These are phyloP conservation scores for Rostrohypoxylon terebratum DNA, from an alignment of 495 filamentous ascomycete species.

Conservation along the genomic window DNA sequence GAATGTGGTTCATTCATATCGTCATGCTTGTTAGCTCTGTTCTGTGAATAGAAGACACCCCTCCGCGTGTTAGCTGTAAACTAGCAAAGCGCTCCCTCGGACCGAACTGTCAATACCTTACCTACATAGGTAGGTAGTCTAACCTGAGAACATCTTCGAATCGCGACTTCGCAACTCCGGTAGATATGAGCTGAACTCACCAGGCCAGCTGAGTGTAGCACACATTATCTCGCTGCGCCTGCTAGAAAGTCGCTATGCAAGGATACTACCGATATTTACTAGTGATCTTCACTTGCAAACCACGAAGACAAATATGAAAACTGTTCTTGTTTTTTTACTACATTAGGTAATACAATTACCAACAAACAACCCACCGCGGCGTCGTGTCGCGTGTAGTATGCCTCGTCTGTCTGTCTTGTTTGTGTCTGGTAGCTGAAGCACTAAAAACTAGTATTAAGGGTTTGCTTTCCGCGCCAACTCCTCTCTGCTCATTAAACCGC, in stretches of 20 bases:
- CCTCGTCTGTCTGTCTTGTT: not conserved
- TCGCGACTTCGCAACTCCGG: not conserved
- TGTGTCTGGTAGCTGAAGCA: not conserved
- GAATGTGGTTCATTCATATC: not conserved
- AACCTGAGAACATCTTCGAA: slow-evolving; percentile 19
- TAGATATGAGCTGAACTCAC: slow-evolving; percentile 3
- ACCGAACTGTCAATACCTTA: slow-evolving; percentile 14
- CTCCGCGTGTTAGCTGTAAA: not conserved
- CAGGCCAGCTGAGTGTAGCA: slow-evolving; percentile 12
- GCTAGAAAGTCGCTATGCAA: not conserved
- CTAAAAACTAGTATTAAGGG: not conserved
- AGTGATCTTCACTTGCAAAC: not conserved
- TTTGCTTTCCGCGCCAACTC: slow-evolving; percentile 13
- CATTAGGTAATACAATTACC: slow-evolving; percentile 34
- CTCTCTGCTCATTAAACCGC: slow-evolving; percentile 33
- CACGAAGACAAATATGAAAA: not conserved
- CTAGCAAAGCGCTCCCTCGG: slow-evolving; percentile 8
- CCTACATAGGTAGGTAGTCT: not conserved
- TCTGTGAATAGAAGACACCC: not conserved
- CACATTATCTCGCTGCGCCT: slow-evolving; percentile 2
- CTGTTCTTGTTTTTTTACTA: slow-evolving; percentile 19
- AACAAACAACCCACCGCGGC: not conserved
- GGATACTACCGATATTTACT: not conserved
- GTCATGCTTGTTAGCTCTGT: not conserved
- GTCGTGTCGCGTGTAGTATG: slow-evolving; percentile 15